Base-by-base conservation (phyloP, 129 eudicot genomes). In the Flaveria trinervia region DNA sequence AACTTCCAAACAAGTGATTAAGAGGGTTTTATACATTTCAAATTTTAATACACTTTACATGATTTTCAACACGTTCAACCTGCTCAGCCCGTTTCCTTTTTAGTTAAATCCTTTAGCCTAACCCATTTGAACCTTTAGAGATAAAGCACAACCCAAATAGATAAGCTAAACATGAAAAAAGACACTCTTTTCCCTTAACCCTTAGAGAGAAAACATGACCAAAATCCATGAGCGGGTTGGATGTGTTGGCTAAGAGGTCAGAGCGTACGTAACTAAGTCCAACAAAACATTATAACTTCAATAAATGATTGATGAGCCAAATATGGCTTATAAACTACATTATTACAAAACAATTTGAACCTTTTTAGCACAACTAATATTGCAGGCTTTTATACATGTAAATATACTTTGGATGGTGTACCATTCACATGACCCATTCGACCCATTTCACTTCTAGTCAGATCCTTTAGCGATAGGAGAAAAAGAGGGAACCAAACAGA, bases 51-150 rank as follows among this genome's bases (percentile, higher is more conserved):
- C 67, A 1, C 4, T 41, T 61, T 0, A 25, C 11, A 61, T 26
- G 67, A 61, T 17, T 61, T 25, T 61, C 67, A 61, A 13, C 67
- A 60, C 1, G 3, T 23, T 60, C 13, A 5, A 28, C 45, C 17
- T 9, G 15, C 5, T 62, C 43, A 33, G 41, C 68, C 10, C 45
- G 14, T 62, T 30, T 62, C 11, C 4, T 28, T 14, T 62, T 62
- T 30, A 62, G 68, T 28, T 26, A 60, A 60, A 60, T 23, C 66
- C 36, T 60, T 60, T 60, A 23, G 36, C 66, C 66, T 11, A 25
- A 60, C n/a, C 66, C n/a, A 60, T 60, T 59, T 60, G 39, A 60
- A 6, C 66, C n/a, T 25, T 25, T 9, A 60, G 9, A 60, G 66
- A 60, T 25, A 10, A 62, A 26, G 30, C 68, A 62, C 28, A 62